A percentile compares a stretch with the other conserved stretches of the same genome.
These are phyloP conservation scores for Salvia sclarea DNA, from an alignment of 305 asterid genomes.

Conservation along the genomic window DNA sequence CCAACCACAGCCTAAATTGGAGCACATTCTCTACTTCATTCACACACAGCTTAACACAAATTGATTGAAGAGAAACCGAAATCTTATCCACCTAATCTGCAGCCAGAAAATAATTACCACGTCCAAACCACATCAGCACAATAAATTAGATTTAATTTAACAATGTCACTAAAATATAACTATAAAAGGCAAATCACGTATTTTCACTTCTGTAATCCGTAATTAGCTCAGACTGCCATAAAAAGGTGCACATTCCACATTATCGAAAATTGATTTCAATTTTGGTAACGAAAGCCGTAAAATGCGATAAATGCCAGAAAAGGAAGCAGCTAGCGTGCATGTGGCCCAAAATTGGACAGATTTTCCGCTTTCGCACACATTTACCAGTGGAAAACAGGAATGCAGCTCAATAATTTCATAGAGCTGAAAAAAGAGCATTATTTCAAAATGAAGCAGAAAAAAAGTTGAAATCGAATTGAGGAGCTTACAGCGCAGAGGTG, in stretches of 20 bases:
- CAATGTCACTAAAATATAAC: background rate
- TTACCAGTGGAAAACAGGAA: constrained; percentile 23
- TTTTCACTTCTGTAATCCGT: constrained; percentile 9
- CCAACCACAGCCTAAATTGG: constrained; percentile 22
- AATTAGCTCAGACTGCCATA: constrained; percentile 9
- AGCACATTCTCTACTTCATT: constrained; percentile 20
- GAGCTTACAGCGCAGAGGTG: constrained; percentile 35
- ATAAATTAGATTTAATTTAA: background rate
- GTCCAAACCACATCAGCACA: background rate
- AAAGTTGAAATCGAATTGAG: background rate
- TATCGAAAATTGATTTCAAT: background rate
- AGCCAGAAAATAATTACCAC: background rate
- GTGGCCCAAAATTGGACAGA: constrained; percentile 22
- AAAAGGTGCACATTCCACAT: background rate
- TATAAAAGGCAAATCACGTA: background rate
- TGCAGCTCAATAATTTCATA: background rate
- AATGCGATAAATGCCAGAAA: background rate
- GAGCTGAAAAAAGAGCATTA: background rate
- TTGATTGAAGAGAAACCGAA: constrained; percentile 4
- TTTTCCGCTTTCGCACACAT: background rate
- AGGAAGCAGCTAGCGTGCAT: constrained; percentile 21
- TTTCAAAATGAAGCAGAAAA: background rate
- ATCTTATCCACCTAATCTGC: constrained; percentile 22
- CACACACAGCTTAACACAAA: constrained; percentile 6
- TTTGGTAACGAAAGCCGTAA: background rate